Conservation (phyloP, 2,329 filamentous ascomycete species). For the Talaromyces amestolkiae region DNA sequence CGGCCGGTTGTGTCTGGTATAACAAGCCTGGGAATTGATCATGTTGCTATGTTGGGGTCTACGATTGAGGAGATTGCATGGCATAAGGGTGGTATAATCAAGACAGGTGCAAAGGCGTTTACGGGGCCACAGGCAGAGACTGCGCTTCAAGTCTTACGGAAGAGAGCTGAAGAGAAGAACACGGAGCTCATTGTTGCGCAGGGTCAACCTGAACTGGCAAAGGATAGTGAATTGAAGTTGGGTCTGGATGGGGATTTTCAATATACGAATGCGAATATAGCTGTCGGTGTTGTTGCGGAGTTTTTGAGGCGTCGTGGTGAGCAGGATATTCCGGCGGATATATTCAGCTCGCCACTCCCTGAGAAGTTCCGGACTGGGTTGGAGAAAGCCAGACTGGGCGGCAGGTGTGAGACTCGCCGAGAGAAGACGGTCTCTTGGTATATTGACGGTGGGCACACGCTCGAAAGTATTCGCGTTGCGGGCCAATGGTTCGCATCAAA, state of each 20-base stretch:
- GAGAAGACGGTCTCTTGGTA: constrained; percentile 66
- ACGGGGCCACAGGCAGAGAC: constrained; percentile 57
- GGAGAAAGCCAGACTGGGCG: constrained; percentile 65
- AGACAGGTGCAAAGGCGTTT: constrained; percentile 61
- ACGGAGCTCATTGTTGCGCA: constrained; percentile 50
- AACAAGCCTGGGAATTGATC: constrained; percentile 80
- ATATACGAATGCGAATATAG: constrained; percentile 61
- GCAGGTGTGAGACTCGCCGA: constrained; percentile 70
- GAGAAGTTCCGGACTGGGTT: constrained; percentile 64
- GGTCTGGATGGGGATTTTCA: constrained; percentile 63
- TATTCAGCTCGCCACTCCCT: constrained; percentile 51
- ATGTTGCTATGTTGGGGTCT: constrained; percentile 73
- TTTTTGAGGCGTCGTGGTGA: constrained; percentile 39
- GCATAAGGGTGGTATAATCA: constrained; percentile 90
- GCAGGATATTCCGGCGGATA: constrained; percentile 36
- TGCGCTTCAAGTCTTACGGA: constrained; percentile 56
- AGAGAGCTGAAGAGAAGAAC: constrained; percentile 53
- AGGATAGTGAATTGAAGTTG: constrained; percentile 49
- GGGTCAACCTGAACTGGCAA: constrained; percentile 46
- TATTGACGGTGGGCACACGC: constrained; percentile 84
- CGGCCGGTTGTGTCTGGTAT: constrained; percentile 70
- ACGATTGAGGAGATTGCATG: constrained; percentile 81
- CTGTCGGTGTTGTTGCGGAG: constrained; percentile 49
- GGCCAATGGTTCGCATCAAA: constrained; percentile 70
- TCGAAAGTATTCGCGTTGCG: constrained; percentile 74